These are phyloP conservation scores for Nakaseomyces kungkrabaensis DNA, from an alignment of 1,139 yeast species.

Conservation along the genomic window DNA sequence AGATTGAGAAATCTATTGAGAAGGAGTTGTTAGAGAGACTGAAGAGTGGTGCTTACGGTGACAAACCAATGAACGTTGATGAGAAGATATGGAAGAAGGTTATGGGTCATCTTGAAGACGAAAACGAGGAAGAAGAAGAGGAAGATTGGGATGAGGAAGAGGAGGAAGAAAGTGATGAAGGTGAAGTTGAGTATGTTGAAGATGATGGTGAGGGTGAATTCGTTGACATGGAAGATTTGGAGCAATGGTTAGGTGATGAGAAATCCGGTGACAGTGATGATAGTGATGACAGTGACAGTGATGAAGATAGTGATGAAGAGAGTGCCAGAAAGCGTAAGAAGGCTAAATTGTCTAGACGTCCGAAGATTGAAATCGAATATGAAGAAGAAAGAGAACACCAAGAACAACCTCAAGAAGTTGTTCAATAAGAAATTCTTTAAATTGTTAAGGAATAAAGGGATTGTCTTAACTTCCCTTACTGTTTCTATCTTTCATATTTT, in stretches of 20 bases:
- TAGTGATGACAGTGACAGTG: slow-evolving; percentile 27
- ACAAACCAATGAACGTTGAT: slow-evolving; percentile 91
- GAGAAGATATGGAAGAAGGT: slow-evolving; percentile 94
- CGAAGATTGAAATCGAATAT: slow-evolving; percentile 75
- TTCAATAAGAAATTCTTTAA: slow-evolving; percentile 8
- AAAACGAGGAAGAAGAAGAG: slow-evolving; percentile 54
- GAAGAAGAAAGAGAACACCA: slow-evolving; percentile 48
- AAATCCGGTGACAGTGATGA: slow-evolving; percentile 36
- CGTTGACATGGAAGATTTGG: slow-evolving; percentile 85
- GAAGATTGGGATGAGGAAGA: slow-evolving; percentile 43
- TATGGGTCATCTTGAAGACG: slow-evolving; percentile 61
- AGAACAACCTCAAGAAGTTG: slow-evolving; percentile 22
- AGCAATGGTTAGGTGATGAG: slow-evolving; percentile 76
- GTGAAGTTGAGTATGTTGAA: slow-evolving; percentile 76
- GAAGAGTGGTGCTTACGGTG: slow-evolving; percentile 97
- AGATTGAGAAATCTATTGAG: slow-evolving; percentile 91
- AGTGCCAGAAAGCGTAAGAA: slow-evolving; percentile 35
- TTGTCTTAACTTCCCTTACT: no score
- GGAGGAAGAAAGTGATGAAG: slow-evolving; percentile 57
- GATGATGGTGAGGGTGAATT: slow-evolving; percentile 82
- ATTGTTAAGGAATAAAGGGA: no score
- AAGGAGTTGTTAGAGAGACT: slow-evolving; percentile 87
- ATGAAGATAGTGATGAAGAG: slow-evolving; percentile 32
- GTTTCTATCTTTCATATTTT: no score
- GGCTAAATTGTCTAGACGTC: slow-evolving; percentile 44